Conservation (phyloP, 345 rosid genomes). For the Linum lewisii region DNA sequence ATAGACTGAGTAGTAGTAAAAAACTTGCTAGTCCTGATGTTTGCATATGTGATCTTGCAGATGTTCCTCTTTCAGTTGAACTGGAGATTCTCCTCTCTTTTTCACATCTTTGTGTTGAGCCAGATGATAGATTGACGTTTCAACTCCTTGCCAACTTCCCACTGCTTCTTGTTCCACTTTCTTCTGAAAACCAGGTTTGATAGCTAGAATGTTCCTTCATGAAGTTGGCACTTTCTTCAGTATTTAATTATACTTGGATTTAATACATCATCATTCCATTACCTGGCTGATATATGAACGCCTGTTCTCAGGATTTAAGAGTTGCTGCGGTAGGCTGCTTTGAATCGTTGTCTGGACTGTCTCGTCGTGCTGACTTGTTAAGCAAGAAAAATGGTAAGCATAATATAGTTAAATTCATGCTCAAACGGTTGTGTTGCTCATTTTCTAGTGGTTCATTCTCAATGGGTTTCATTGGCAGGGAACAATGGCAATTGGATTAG, state of each 20-base stretch:
- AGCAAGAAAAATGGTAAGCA: constrained; percentile 84
- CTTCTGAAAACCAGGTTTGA: constrained; percentile 60
- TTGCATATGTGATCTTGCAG: constrained; percentile 31
- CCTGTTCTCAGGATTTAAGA: constrained; percentile 49
- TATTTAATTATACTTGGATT: neutral
- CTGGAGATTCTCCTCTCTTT: constrained; percentile 71
- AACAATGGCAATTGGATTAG: constrained; percentile 50
- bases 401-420: neutral
- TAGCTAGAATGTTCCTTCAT: neutral
- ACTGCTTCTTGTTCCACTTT: constrained; percentile 62
- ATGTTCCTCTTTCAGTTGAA: constrained; percentile 42
- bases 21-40: neutral
- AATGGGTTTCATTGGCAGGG: constrained; percentile 40
- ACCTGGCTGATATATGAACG: neutral
- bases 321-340: constrained; percentile 71
- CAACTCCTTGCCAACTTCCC: constrained; percentile 65
- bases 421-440: constrained; percentile 3
- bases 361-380: constrained; percentile 45
- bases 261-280: constrained; percentile 3
- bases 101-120: constrained; percentile 48
- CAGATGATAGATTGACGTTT: constrained; percentile 38
- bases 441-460: constrained; percentile 4
- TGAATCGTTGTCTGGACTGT: constrained; percentile 46
- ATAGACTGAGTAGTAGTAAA: neutral
- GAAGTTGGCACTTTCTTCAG: neutral